Evolutionary conservation across 805 yeast genomes (phyloP).

Genomic region (Metschnikowia continentalis): DNA sequence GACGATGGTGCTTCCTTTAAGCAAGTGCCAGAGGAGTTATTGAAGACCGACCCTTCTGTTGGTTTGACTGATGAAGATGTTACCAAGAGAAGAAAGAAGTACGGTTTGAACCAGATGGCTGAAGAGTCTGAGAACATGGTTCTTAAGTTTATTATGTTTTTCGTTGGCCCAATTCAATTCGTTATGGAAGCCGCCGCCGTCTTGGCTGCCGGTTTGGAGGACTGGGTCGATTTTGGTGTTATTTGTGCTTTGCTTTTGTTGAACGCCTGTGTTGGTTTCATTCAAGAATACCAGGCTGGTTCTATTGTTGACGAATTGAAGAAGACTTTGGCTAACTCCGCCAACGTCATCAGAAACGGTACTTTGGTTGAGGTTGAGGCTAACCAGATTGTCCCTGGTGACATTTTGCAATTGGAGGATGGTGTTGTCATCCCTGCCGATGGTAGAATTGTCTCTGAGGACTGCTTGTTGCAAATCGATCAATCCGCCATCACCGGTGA

Average conservation of each 20-base stretch:
- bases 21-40: constrained; percentile 80
- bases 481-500: constrained; percentile 98
- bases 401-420: constrained; percentile 85
- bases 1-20: constrained; percentile 40
- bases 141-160: constrained; percentile 79
- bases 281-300: constrained; percentile 97
- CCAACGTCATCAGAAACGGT: constrained; percentile 82
- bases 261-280: constrained; percentile 92
- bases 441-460: constrained; percentile 85
- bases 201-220: constrained; percentile 92
- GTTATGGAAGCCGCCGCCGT: constrained; percentile 97
- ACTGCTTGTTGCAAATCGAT: constrained; percentile 83
- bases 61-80: constrained; percentile 83
- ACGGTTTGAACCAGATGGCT: constrained; percentile 85
- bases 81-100: constrained; percentile 79
- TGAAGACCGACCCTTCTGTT: constrained; percentile 72
- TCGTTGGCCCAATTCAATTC: constrained; percentile 94
- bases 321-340: constrained; percentile 90
- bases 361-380: constrained; percentile 69
- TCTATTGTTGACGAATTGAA: constrained; percentile 95
- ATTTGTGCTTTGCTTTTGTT: constrained; percentile 80
- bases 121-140: constrained; percentile 80
- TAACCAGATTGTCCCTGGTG: constrained; percentile 92
- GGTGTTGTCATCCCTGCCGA: constrained; percentile 92
- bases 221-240: constrained; percentile 99